A percentile compares a stretch with the other conserved stretches of the same genome.
Conservation (phyloP, 1,284 basidiomycete species). For the Hymenochaete sp. region DNA sequence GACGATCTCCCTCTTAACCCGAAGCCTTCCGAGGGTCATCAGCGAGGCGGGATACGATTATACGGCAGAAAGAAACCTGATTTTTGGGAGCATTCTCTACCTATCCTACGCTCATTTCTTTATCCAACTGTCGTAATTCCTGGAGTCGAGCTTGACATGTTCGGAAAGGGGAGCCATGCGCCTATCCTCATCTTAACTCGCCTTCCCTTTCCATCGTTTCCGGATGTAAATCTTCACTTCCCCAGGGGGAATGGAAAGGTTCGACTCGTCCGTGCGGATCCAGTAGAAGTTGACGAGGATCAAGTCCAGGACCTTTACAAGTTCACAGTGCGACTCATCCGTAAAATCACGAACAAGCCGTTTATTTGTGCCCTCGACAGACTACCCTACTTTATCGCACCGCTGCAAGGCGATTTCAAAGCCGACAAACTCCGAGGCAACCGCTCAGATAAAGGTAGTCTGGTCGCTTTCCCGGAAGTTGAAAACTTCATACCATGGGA, state of each 20-base stretch:
- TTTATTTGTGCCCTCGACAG: slow-evolving; percentile 42
- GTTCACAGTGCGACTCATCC: slow-evolving; percentile 56
- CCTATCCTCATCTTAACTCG: slow-evolving; percentile 60
- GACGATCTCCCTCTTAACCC: slow-evolving; percentile 18
- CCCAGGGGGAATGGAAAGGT: slow-evolving; percentile 38
- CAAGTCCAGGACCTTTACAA: slow-evolving; percentile 41
- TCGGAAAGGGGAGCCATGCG: slow-evolving; percentile 33
- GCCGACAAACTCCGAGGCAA: slow-evolving; percentile 14
- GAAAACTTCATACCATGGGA: slow-evolving; percentile 54
- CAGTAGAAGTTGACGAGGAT: slow-evolving; percentile 40
- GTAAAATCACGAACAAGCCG: slow-evolving; percentile 59
- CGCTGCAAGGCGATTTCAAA: slow-evolving; percentile 30
- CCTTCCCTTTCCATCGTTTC: slow-evolving; percentile 49
- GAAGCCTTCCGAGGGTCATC: slow-evolving; percentile 20
- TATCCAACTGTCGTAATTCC: slow-evolving; percentile 42
- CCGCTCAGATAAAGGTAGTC: slow-evolving; percentile 16
- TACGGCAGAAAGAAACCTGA: slow-evolving; percentile 50
- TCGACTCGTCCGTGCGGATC: slow-evolving; percentile 36
- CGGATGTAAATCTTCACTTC: slow-evolving; percentile 49
- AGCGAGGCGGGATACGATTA: slow-evolving; percentile 36
- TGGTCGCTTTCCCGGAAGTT: slow-evolving; percentile 32
- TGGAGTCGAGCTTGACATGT: neutral
- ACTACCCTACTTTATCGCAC: slow-evolving; percentile 58
- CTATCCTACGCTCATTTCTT: slow-evolving; percentile 28
- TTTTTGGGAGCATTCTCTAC: slow-evolving; percentile 49